Conservation (phyloP, 306 rosid genomes). For the Prinsepia uniflora region DNA sequence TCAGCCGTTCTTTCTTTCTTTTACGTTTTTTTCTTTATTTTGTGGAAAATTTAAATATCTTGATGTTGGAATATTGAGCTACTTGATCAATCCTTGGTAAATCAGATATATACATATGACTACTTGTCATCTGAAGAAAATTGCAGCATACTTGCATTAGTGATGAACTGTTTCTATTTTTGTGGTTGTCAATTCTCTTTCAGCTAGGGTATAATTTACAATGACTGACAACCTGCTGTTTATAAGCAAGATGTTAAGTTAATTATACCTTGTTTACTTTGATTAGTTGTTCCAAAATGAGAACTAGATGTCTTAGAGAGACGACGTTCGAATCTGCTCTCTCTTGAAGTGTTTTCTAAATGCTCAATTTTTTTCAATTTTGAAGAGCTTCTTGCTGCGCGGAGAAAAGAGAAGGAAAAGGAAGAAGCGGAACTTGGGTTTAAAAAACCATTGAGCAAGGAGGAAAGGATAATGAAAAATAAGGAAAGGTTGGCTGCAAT, state of each 20-base stretch:
- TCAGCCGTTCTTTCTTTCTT: neutral
- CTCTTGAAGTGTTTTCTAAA: neutral
- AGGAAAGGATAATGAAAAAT: conserved; percentile 78
- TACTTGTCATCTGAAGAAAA: neutral
- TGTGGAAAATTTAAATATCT: no score
- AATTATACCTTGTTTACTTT: conserved; percentile 12
- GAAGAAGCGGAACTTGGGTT: conserved; percentile 75
- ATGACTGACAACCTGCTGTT: neutral
- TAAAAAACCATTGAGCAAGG: conserved; percentile 82
- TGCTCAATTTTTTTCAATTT: conserved; percentile 50
- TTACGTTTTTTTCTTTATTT: no score
- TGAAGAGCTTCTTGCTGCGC: conserved; percentile 95
- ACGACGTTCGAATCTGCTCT: neutral
- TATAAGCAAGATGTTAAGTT: conserved; percentile 14
- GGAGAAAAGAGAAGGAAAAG: conserved; percentile 77
- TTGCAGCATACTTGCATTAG: neutral
- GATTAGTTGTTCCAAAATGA: neutral
- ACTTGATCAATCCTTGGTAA: no score
- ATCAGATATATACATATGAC: no score
- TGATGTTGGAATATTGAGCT: no score
- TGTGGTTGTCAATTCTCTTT: neutral
- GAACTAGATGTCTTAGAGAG: no score
- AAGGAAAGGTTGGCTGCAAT: conserved; percentile 97
- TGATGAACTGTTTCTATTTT: neutral
- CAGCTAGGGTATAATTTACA: neutral